These are phyloP conservation scores for Ambispora gerdemannii DNA, from an alignment of 192 early-diverging fungal species.

Conservation along the genomic window DNA sequence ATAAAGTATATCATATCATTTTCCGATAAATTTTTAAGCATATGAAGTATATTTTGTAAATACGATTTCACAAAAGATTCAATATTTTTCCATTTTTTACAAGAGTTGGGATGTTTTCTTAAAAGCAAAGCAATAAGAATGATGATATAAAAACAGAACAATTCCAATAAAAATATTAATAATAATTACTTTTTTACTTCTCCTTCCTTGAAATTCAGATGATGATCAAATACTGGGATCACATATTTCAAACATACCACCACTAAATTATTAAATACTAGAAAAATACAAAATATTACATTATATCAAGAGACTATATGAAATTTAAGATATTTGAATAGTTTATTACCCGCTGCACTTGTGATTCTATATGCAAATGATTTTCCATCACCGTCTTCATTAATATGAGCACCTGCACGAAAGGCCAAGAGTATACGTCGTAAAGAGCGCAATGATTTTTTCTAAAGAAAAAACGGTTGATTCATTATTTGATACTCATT, in stretches of 20 bases:
- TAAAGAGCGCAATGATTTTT: constrained; percentile 64
- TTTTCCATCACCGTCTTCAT: constrained; percentile 57
- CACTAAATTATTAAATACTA: constrained; percentile 80
- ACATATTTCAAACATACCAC: constrained; percentile 69
- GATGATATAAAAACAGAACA: constrained; percentile 21
- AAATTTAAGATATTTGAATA: neutral
- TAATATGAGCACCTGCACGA: constrained; percentile 73
- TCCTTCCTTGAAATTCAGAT: constrained; percentile 45
- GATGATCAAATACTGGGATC: constrained; percentile 66
- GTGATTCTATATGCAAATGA: constrained; percentile 69
- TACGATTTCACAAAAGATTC: constrained; percentile 82
- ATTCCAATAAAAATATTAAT: neutral
- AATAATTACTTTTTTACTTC: constrained; percentile 13
- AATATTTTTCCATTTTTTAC: constrained; percentile 68
- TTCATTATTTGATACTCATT: too few species aligned
- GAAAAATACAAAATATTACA: constrained; percentile 22
- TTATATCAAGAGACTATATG: neutral
- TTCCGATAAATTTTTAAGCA: constrained; percentile 82
- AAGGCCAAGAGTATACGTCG: constrained; percentile 81
- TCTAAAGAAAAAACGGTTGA: constrained; percentile 32
- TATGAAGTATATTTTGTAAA: constrained; percentile 65
- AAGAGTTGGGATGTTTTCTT: constrained; percentile 40
- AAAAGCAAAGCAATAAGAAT: constrained; percentile 30
- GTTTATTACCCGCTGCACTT: constrained; percentile 40
- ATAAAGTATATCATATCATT: constrained; percentile 79